Evolutionary conservation across 139 green algal species (phyloP), one percentile per base, ranked within the genome.

Genomic region (Pseudopediastrum boryanum): DNA sequence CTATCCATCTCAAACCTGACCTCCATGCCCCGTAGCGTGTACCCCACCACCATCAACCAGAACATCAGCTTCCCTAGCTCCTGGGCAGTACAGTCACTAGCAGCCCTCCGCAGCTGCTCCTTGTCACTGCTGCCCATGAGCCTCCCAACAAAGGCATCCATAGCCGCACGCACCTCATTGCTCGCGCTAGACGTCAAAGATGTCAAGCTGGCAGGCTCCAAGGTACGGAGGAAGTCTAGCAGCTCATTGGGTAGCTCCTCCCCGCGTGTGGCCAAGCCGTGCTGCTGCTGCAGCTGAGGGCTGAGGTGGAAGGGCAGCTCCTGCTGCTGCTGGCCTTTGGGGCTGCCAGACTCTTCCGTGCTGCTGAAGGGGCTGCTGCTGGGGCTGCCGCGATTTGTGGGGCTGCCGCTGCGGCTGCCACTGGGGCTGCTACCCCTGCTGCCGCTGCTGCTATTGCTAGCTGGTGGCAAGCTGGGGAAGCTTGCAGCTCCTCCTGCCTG

Each of bases 171-270:
- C 25, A 72, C 64, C 39, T 76, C 76, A 50, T 50, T 29, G 0
- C 50, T 44, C 13, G 38, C 51, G 38, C 50, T 50, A 39, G 46
- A 38, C 0, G 76, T 82, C 19, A 82, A 52, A 27, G 75, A 64
- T 12, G 48, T 41, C 25, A 82, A 31, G 46, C 59, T 76, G 38
- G 64, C 50, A 25, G 86, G 66, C 27, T 90, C 79, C 43, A 96
- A 79, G 16, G 31, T 31, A 75, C 94, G 93, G 19, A 97, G 69
- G 78, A 93, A 97, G 21, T 94, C 88, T 25, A 97, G 68, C 33
- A 93, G 75, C 79, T 90, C 77, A 61, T 90, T 93, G 44, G 71
- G 36, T 21, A 29, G 10, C 54, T 78, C 71, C 25, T 78, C 71
- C 52, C 46, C 41, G 39, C 69, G 70, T 44, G 63, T 16, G 46